A percentile compares a stretch with the other conserved stretches of the same genome.
phyloP scores from a whole-genome alignment of 192 early-diverging fungal species.

The Coemansia sp. region DNA sequence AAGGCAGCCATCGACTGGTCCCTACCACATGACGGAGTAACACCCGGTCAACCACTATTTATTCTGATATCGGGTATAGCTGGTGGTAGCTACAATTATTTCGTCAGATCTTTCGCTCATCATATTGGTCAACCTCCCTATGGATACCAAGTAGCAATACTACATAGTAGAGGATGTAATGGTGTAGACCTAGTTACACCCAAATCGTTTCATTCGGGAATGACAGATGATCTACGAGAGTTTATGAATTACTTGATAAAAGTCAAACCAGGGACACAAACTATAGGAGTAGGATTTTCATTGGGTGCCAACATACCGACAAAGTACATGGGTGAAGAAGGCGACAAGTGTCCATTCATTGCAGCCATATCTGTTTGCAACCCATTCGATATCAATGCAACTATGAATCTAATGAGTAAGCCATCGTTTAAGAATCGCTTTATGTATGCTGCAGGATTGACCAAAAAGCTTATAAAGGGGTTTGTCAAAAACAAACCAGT shows the following conservation, averaged over 20 bases:
- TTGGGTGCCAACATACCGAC: conserved; percentile 91
- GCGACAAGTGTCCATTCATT: conserved; percentile 68
- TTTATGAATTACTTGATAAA: conserved; percentile 39
- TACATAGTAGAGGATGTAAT: conserved; percentile 89
- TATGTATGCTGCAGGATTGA: conserved; percentile 64
- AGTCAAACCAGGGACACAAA: conserved; percentile 62
- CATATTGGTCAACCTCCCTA: conserved; percentile 44
- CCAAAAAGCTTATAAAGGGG: conserved; percentile 55
- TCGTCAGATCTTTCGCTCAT: conserved; percentile 41
- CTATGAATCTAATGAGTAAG: conserved; percentile 48
- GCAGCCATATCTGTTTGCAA: conserved; percentile 82
- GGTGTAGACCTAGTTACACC: conserved; percentile 71
- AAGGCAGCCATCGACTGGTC: conserved; percentile 48
- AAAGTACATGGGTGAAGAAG: conserved; percentile 89
- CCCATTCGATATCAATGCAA: conserved; percentile 78
- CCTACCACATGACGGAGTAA: conserved; percentile 14
- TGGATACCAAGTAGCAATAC: conserved; percentile 74
- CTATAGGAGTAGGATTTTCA: conserved; percentile 87
- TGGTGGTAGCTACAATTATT: conserved; percentile 50
- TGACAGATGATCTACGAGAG: conserved; percentile 75
- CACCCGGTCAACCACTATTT: conserved; percentile 28
- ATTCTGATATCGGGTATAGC: conserved; percentile 43
- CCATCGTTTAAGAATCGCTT: conserved; percentile 60
- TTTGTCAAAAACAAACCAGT: conserved; percentile 55
- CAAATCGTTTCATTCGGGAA: conserved; percentile 78